Evolutionary conservation across 495 filamentous ascomycete genomes (phyloP).

Genomic region (Penicillium flavigenum): DNA sequence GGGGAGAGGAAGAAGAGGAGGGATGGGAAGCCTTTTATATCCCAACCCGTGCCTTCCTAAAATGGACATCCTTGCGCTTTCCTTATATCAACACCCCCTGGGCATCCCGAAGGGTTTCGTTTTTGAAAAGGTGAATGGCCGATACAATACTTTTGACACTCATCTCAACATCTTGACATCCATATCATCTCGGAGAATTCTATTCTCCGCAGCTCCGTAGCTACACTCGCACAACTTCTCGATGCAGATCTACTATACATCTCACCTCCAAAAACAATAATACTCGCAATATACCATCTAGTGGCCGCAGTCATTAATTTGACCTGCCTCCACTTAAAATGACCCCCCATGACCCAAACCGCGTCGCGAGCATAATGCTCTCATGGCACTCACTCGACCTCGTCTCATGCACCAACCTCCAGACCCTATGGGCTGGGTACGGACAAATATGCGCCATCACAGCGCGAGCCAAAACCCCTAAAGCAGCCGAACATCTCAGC

Average conservation of each 20-base stretch:
- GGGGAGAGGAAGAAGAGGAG: neutral
- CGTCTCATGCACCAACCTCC: conserved; percentile 33
- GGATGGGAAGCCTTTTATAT: neutral
- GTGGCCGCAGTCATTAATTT: neutral
- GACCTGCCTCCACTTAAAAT: conserved; percentile 13
- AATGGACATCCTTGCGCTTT: no score
- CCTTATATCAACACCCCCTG: no score
- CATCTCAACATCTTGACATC: no score
- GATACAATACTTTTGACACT: no score
- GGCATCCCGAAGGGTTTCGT: no score
- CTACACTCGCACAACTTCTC: no score
- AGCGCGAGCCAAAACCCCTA: conserved; percentile 27
- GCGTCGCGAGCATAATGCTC: conserved; percentile 36
- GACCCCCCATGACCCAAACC: conserved; percentile 24
- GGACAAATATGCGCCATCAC: conserved; percentile 37
- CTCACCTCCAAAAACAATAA: conserved; percentile 12
- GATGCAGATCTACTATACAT: conserved; percentile 16
- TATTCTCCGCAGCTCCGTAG: neutral
- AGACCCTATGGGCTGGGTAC: conserved; percentile 44
- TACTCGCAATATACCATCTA: neutral
- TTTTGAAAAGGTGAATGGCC: no score
- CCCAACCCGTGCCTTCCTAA: neutral
- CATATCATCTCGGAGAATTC: neutral
- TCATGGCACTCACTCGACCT: conserved; percentile 38
- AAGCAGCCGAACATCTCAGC: conserved; percentile 27